Conservation (phyloP, 192 early-diverging fungal species). For the Endogone sp. region DNA sequence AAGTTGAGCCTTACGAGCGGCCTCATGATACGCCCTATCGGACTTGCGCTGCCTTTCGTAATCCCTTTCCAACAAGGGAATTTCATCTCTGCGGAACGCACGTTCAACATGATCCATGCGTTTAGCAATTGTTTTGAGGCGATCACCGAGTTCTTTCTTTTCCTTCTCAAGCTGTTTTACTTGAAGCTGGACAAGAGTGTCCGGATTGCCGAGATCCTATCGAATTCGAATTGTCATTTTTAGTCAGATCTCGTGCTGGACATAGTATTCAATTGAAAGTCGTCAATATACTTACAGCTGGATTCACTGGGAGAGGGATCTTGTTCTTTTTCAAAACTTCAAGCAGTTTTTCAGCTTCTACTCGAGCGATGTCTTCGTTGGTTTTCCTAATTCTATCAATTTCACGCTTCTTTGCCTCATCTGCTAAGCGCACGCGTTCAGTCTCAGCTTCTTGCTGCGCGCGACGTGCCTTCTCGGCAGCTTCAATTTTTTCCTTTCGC, state of each 20-base stretch:
- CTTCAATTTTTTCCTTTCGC: slow-evolving; percentile 82
- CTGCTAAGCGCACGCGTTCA: slow-evolving; percentile 76
- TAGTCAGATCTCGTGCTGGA: slow-evolving; percentile 51
- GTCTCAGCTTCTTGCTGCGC: slow-evolving; percentile 77
- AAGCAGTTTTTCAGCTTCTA: slow-evolving; percentile 81
- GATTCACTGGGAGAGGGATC: background rate
- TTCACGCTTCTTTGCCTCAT: slow-evolving; percentile 84
- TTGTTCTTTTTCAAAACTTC: slow-evolving; percentile 34
- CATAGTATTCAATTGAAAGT: background rate
- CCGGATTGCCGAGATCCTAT: slow-evolving; percentile 80
- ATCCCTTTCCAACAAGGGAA: slow-evolving; percentile 84
- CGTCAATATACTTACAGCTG: background rate
- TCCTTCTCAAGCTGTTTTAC: slow-evolving; percentile 90
- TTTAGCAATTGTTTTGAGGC: slow-evolving; percentile 72
- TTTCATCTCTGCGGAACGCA: slow-evolving; percentile 88
- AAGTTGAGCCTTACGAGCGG: slow-evolving; percentile 64
- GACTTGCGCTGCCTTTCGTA: slow-evolving; percentile 83
- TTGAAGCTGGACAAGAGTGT: slow-evolving; percentile 78
- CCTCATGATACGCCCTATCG: slow-evolving; percentile 80
- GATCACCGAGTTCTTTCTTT: slow-evolving; percentile 72
- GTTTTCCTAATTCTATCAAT: slow-evolving; percentile 71
- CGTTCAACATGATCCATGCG: slow-evolving; percentile 90
- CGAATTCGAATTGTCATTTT: too few relatives aligned
- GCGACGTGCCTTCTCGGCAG: slow-evolving; percentile 68
- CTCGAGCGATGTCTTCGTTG: slow-evolving; percentile 74